These are phyloP conservation scores for Paramyrothecium sp. DNA, from an alignment of 2,329 filamentous ascomycete species.

Conservation along the genomic window DNA sequence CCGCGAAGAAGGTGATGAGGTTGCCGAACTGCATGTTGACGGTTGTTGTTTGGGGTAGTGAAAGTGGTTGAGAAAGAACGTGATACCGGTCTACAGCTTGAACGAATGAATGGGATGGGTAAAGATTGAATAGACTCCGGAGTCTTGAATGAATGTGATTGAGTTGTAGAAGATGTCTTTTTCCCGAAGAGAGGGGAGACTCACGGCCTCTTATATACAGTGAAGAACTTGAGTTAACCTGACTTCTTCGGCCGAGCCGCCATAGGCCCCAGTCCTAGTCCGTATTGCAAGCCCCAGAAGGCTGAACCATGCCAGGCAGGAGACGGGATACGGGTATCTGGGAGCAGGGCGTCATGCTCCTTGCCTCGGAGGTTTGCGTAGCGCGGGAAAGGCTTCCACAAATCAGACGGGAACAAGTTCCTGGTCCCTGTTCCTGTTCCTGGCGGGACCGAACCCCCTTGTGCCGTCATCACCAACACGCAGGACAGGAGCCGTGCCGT, in stretches of 20 bases:
- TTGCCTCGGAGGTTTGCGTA: not conserved
- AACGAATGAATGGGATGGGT: not conserved
- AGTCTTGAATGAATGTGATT: not conserved
- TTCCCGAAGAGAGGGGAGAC: not conserved
- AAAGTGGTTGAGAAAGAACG: slow-evolving; percentile 2
- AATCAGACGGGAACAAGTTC: not conserved
- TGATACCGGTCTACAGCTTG: slow-evolving; percentile 9
- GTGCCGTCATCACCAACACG: not conserved
- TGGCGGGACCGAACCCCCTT: not conserved
- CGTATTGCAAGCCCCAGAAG: too few species aligned
- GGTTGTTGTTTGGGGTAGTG: not conserved
- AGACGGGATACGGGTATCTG: too few species aligned
- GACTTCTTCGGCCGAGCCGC: too few species aligned
- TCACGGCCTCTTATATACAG: not conserved
- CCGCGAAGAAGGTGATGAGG: slow-evolving; percentile 13
- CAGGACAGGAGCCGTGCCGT: not conserved
- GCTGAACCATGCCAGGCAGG: too few species aligned
- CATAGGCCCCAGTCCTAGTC: too few species aligned
- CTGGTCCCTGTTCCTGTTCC: not conserved
- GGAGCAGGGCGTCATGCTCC: too few species aligned
- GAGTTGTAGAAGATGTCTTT: not conserved
- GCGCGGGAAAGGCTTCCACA: not conserved
- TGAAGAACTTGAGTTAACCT: too few species aligned
- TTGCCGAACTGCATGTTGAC: slow-evolving; percentile 15
- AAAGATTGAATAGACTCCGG: not conserved